Evolutionary conservation across 306 rosid species (phyloP).

Genomic region (Sindora glabra): DNA sequence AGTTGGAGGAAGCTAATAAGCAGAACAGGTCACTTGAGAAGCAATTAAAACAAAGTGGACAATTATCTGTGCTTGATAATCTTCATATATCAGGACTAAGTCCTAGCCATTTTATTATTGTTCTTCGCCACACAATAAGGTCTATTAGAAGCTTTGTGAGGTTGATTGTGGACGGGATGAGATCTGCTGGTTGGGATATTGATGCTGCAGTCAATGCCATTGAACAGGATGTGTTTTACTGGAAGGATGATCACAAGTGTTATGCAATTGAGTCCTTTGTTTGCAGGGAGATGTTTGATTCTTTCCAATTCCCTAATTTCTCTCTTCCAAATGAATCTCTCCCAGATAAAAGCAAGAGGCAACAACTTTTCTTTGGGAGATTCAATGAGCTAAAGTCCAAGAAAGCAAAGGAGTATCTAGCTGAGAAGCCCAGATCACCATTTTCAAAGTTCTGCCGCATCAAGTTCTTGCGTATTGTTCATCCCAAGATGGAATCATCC

Average conservation of each 20-base stretch:
- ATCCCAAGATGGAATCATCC: conserved; percentile 53
- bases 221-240: conserved; percentile 35
- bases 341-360: conserved; percentile 25
- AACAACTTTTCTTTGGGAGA: conserved; percentile 39
- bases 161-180: conserved; percentile 59
- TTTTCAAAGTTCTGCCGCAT: no score
- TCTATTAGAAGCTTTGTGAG: conserved; percentile 42
- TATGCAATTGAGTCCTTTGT: conserved; percentile 67
- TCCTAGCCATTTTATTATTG: conserved; percentile 46
- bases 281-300: conserved; percentile 73
- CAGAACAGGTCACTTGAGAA: conserved; percentile 54
- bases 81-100: conserved; percentile 49
- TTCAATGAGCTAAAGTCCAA: conserved; percentile 58
- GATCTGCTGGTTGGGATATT: conserved; percentile 52
- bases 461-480: conserved; percentile 47
- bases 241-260: conserved; percentile 68
- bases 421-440: conserved; percentile 44
- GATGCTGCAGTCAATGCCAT: conserved; percentile 58
- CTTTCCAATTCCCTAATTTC: conserved; percentile 58
- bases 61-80: conserved; percentile 33
- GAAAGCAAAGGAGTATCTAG: conserved; percentile 45
- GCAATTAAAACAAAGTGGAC: conserved; percentile 65
- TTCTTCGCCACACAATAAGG: conserved; percentile 29
- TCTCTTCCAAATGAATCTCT: conserved; percentile 36
- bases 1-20: conserved; percentile 48